Base-by-base conservation (phyloP, 108 stramenopile species). In the Cyclotella sp. region DNA sequence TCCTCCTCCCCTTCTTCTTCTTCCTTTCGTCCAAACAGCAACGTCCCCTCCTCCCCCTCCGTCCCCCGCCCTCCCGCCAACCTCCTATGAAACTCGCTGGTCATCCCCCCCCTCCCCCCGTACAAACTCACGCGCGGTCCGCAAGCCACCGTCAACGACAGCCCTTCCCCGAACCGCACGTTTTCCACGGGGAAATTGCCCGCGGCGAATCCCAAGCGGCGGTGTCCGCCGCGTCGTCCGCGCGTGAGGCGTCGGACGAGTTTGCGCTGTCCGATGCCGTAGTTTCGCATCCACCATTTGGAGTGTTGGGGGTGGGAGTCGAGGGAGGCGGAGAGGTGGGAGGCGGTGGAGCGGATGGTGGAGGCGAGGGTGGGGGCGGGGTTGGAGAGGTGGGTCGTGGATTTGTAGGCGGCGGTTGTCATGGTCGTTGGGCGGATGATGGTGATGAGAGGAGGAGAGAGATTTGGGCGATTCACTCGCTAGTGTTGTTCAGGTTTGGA, bases 51-150 rank as follows among this genome's bases (percentile, higher is more conserved):
- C 60, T 49, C 34, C 63, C 46, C 63, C 60, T 42, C 39, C 63
- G 22, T 64, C 63, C 71, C 62, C n/a, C 68, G 54, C 3, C 76
- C 40, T 34, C 70, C 76, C 5, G 30, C 70, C 44, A 92, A 68
- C 27, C 77, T 80, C 18, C 89, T 76, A 64, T 55, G 63, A 29
- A 92, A 86, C 16, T 77, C 44, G 16, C 82, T 84, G 2, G 74
- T 79, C 13, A 58, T 46, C 14, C 58, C 70, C 57, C 46, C 34
- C 29, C n/a, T 46, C 8, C 67, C 66, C 26, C 90, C 92, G 70
- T 93, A 93, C 66, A 93, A 41, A 52, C 85, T 63, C 10, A 91
- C 89, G 16, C 93, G 84, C 39, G 93, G 93, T 58, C 93, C 93
- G 57, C 88, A 77, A 9, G 86, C 88, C 4, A 91, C 90, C 13